These are phyloP conservation scores for Cephalotrichum gorgonifer DNA, from an alignment of 2,329 filamentous ascomycete genomes.

Conservation along the genomic window DNA sequence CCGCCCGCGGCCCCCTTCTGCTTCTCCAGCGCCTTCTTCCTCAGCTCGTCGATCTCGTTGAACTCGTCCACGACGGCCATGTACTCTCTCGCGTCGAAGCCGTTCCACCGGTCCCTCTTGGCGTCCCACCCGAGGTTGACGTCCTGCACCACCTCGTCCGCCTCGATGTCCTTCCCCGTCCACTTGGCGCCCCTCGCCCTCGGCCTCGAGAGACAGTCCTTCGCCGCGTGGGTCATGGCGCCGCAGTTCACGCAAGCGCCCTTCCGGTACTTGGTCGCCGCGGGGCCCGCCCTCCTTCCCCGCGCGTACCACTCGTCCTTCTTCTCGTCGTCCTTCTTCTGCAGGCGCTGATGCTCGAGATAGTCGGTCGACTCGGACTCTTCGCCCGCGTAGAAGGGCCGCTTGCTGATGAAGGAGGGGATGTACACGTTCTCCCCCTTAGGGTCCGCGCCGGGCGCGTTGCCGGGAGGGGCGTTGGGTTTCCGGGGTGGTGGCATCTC, in stretches of 20 bases:
- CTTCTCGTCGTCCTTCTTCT: slow-evolving; percentile 36
- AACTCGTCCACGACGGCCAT: slow-evolving; percentile 80
- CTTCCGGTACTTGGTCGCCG: slow-evolving; percentile 94
- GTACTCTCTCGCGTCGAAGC: slow-evolving; percentile 88
- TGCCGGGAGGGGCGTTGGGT: neutral
- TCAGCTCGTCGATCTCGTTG: slow-evolving; percentile 71
- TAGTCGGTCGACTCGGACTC: slow-evolving; percentile 76
- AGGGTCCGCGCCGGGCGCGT: slow-evolving; percentile 23
- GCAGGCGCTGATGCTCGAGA: slow-evolving; percentile 88
- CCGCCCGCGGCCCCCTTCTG: slow-evolving; percentile 31
- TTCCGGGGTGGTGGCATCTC: neutral
- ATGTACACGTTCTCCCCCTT: slow-evolving; percentile 99
- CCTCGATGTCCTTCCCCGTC: slow-evolving; percentile 87
- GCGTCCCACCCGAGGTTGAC: slow-evolving; percentile 91
- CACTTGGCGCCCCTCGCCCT: slow-evolving; percentile 83
- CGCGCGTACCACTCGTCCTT: slow-evolving; percentile 90
- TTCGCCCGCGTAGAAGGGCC: slow-evolving; percentile 85
- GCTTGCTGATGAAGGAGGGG: slow-evolving; percentile 93
- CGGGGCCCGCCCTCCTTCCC: slow-evolving; percentile 71
- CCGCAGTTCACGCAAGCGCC: slow-evolving; percentile 98
- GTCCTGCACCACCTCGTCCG: slow-evolving; percentile 79
- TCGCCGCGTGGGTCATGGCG: slow-evolving; percentile 90
- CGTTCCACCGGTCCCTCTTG: slow-evolving; percentile 95
- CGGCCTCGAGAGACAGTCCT: slow-evolving; percentile 83
- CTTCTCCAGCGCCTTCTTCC: slow-evolving; percentile 41